Conservation (phyloP, 2,329 filamentous ascomycete genomes). For the Aquanectria penicillioides region DNA sequence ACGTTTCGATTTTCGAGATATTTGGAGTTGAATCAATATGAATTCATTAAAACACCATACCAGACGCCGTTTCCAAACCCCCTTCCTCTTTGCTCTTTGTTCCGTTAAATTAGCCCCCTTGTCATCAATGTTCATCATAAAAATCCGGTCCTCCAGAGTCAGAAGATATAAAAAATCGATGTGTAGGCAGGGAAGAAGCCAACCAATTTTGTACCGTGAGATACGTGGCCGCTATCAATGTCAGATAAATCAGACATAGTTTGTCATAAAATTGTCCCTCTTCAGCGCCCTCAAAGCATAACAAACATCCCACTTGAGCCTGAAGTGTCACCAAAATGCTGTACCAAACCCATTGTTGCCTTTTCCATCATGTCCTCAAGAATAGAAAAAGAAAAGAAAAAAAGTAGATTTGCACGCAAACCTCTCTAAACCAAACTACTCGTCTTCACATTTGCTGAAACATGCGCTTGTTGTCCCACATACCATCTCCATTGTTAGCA, state of each 20-base stretch:
- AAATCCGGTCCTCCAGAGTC: slow-evolving; percentile 5
- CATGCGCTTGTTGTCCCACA: slow-evolving; percentile 40
- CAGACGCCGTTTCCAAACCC: slow-evolving; percentile 1
- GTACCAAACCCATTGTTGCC: not conserved
- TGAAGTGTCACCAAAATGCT: not conserved
- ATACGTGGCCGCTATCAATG: not conserved
- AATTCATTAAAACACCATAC: slow-evolving; percentile 7
- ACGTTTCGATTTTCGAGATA: not conserved
- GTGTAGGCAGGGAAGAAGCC: too few species aligned
- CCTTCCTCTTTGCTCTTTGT: not conserved
- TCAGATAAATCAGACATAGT: not conserved
- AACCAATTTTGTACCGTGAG: too few species aligned
- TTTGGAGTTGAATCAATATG: not conserved
- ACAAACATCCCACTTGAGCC: not conserved
- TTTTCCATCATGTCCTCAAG: slow-evolving; percentile 1
- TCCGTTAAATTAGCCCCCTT: slow-evolving; percentile 9
- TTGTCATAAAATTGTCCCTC: not conserved
- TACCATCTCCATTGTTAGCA: slow-evolving; percentile 31
- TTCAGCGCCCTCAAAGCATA: not conserved
- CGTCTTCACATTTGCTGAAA: slow-evolving; percentile 17
- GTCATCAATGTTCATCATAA: slow-evolving; percentile 18
- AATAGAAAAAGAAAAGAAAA: not conserved
- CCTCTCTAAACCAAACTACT: not conserved
- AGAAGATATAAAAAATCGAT: not conserved
- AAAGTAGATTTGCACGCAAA: not conserved